These are phyloP conservation scores for Boletellus ananiceps DNA, from an alignment of 768 basidiomycete genomes.

Conservation along the genomic window DNA sequence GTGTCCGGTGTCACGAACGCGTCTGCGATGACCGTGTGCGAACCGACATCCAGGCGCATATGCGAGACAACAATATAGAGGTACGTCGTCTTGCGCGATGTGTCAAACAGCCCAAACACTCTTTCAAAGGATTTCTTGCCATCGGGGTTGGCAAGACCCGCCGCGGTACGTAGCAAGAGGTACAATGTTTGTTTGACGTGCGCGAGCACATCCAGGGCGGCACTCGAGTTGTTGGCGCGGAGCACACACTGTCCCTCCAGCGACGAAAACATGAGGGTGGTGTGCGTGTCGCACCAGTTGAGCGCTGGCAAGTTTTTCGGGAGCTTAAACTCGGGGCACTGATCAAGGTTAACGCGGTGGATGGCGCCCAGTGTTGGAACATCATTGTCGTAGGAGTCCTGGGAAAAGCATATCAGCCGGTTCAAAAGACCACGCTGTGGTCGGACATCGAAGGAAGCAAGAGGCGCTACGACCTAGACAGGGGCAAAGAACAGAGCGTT, in stretches of 20 bases:
- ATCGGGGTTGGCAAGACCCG: conserved; percentile 2
- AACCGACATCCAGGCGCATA: conserved; percentile 41
- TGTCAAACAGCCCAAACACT: conserved; percentile 12
- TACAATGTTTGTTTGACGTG: conserved; percentile 31
- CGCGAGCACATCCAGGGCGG: conserved; percentile 17
- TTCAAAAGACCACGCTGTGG: conserved; percentile 18
- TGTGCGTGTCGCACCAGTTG: conserved; percentile 30
- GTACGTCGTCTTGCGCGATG: conserved; percentile 15
- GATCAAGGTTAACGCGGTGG: conserved; percentile 36
- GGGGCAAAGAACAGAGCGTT: not conserved
- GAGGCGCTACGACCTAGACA: conserved; percentile 20
- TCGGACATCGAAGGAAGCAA: conserved; percentile 12
- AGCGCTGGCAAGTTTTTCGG: conserved; percentile 2
- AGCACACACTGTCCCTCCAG: conserved; percentile 1
- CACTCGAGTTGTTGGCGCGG: conserved; percentile 6
- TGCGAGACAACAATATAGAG: conserved; percentile 44
- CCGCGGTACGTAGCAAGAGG: conserved; percentile 19
- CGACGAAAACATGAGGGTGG: conserved; percentile 24
- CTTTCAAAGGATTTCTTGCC: conserved; percentile 2
- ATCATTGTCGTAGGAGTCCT: not conserved
- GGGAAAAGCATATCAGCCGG: conserved; percentile 26
- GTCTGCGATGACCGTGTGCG: conserved; percentile 44
- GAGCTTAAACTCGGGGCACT: conserved; percentile 30
- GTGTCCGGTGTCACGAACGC: conserved; percentile 40
- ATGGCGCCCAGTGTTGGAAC: conserved; percentile 32